These are phyloP conservation scores for Podosphaera fusca DNA, from an alignment of 2,329 filamentous ascomycete species.

Conservation along the genomic window DNA sequence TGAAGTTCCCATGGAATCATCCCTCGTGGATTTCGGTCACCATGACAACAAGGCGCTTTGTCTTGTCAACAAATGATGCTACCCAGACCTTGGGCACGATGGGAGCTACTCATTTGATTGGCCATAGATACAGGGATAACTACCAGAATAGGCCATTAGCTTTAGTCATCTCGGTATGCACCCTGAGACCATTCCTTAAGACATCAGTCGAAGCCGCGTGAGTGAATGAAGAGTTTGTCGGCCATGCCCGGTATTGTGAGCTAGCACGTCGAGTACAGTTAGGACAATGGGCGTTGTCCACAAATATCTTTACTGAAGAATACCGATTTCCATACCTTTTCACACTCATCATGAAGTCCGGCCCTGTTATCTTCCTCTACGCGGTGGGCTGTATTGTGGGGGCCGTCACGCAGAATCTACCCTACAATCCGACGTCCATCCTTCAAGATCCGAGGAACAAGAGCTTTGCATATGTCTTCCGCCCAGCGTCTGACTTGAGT, in stretches of 20 bases:
- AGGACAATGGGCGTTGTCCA: no score
- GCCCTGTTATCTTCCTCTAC: background rate
- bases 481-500: constrained; percentile 18
- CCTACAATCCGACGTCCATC: constrained; percentile 58
- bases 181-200: background rate
- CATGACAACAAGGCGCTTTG: constrained; percentile 4
- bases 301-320: no score
- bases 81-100: background rate
- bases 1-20: background rate
- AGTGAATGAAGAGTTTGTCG: background rate
- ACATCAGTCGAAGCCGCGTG: background rate
- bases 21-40: background rate
- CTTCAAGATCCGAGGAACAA: constrained; percentile 26
- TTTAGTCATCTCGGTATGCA: background rate
- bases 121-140: background rate
- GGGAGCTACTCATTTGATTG: background rate
- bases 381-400: background rate
- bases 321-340: no score
- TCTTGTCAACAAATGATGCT: constrained; percentile 2
- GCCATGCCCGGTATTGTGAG: background rate
- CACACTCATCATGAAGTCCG: background rate
- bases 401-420: constrained; percentile 25
- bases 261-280: background rate
- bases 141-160: background rate
- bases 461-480: constrained; percentile 46